phyloP scores from a whole-genome alignment of 2,329 filamentous ascomycete species.

The Basipetospora chlamydospora region DNA sequence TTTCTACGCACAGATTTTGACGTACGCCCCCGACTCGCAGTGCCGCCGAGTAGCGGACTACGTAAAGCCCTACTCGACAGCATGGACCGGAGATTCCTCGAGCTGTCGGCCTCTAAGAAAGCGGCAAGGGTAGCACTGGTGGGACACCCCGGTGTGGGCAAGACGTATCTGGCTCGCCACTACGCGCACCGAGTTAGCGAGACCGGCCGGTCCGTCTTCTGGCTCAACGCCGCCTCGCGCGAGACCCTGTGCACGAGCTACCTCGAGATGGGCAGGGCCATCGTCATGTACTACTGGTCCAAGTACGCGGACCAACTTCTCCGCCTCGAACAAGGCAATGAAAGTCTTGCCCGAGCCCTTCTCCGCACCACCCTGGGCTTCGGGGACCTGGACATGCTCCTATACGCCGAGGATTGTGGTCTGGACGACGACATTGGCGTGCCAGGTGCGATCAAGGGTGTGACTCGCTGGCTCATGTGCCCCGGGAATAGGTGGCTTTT shows the following conservation, averaged over 20 bases:
- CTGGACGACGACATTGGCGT: too few species aligned
- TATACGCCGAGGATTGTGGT: background rate
- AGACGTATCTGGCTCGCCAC: background rate
- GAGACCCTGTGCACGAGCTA: constrained; percentile 4
- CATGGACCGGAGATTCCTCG: background rate
- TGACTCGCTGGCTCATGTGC: constrained; percentile 2
- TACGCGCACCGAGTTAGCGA: background rate
- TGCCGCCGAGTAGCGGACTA: background rate
- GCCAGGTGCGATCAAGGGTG: constrained; percentile 1
- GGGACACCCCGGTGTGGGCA: background rate
- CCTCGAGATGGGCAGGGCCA: constrained; percentile 2
- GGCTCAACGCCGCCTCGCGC: constrained; percentile 3
- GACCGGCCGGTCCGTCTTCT: constrained; percentile 4
- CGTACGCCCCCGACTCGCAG: background rate
- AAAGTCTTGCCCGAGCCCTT: background rate
- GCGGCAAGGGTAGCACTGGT: background rate
- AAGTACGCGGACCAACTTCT: constrained; percentile 1
- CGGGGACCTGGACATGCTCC: constrained; percentile 1
- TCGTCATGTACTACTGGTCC: constrained; percentile 4
- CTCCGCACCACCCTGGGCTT: background rate
- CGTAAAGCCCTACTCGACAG: background rate
- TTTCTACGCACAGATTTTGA: constrained; percentile 4
- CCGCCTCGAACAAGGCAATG: background rate
- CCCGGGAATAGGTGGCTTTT: constrained; percentile 3
- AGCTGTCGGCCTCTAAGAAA: background rate